Percentiles rank a stretch among this genome's conserved stretches.
phyloP scores from a whole-genome alignment of 768 basidiomycete species.

The Galerina marginata region DNA sequence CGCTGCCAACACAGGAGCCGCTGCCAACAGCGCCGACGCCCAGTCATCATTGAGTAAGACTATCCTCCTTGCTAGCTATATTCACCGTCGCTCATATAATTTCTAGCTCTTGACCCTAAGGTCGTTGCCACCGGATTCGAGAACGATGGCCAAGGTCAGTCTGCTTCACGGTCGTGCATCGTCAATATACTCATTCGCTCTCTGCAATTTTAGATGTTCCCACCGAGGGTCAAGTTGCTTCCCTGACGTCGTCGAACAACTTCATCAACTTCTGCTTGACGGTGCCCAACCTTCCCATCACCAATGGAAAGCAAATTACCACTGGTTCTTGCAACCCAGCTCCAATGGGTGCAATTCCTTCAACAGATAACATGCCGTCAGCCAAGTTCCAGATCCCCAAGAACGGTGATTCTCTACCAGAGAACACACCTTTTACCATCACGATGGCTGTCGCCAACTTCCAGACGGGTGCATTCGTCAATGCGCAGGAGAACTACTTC shows the following conservation, averaged over 20 bases:
- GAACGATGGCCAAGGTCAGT: slow-evolving; percentile 50
- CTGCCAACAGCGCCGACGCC: slow-evolving; percentile 37
- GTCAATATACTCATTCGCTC: background rate
- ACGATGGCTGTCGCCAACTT: slow-evolving; percentile 50
- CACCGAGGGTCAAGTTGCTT: slow-evolving; percentile 54
- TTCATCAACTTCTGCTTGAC: slow-evolving; percentile 65
- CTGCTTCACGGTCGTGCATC: background rate
- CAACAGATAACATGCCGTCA: slow-evolving; percentile 52
- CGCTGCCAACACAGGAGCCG: slow-evolving; percentile 24
- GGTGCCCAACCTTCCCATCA: slow-evolving; percentile 54
- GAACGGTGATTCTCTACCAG: slow-evolving; percentile 49
- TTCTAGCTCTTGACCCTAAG: slow-evolving; percentile 41
- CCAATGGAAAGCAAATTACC: slow-evolving; percentile 59
- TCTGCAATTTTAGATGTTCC: slow-evolving; percentile 27
- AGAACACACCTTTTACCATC: slow-evolving; percentile 57
- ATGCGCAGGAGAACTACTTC: slow-evolving; percentile 58
- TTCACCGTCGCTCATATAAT: background rate
- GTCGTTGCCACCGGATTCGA: slow-evolving; percentile 64
- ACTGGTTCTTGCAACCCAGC: slow-evolving; percentile 66
- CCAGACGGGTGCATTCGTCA: slow-evolving; percentile 60
- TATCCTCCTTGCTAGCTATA: background rate
- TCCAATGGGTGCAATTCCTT: slow-evolving; percentile 62
- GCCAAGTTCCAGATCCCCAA: slow-evolving; percentile 54
- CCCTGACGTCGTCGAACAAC: slow-evolving; percentile 63
- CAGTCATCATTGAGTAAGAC: slow-evolving; percentile 48